Evolutionary conservation across 352 stramenopile genomes (phyloP), one percentile per base, ranked within the genome.

Genomic region (Vaucheria bursata): DNA sequence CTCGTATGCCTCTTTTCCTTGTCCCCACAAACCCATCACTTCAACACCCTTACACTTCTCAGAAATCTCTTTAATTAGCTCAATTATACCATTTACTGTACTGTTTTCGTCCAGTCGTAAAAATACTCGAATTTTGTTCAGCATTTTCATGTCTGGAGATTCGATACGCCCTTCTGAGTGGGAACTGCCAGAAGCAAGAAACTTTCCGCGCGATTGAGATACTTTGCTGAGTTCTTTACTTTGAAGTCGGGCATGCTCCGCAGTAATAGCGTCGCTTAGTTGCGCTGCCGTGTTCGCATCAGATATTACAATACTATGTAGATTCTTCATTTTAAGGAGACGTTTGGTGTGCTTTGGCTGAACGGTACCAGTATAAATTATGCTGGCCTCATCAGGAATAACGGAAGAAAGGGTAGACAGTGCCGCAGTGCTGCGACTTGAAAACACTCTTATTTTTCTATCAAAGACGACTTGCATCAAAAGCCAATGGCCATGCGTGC

Each of bases 391-490:
- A 6, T 74, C 33, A 31, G 68, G 68, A 6, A 74, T 36, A 4
- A 52, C 31, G 38, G 2, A 37, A 25, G 0, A n/a, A 12, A 35
- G n/a, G 5, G 36, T 31, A 35, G 7, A 49, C 37, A 29, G 35
- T 18, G 12, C 69, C 18, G 40, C 25, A 29, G 6, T 5, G 40
- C 69, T 69, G 69, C 36, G 40, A 72, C 77, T 80, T 25, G 71
- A 72, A 74, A 82, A 82, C 36, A 79, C 71, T 8, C 67, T 64
- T 52, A 82, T 77, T n/a, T 80, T 82, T 68, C 77, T 32, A 40
- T 82, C 77, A 65, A 80, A 82, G 36, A 72, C 77, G 34, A 82
- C 77, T 66, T 82, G 77, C 39, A 75, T 75, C 37, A 82, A 64
- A 3, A 82, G 77, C 77, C 77, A 82, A 38, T 82, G 52, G 59